These are phyloP conservation scores for Pseudopediastrum boryanum DNA, from an alignment of 139 green algal genomes.

Conservation along the genomic window DNA sequence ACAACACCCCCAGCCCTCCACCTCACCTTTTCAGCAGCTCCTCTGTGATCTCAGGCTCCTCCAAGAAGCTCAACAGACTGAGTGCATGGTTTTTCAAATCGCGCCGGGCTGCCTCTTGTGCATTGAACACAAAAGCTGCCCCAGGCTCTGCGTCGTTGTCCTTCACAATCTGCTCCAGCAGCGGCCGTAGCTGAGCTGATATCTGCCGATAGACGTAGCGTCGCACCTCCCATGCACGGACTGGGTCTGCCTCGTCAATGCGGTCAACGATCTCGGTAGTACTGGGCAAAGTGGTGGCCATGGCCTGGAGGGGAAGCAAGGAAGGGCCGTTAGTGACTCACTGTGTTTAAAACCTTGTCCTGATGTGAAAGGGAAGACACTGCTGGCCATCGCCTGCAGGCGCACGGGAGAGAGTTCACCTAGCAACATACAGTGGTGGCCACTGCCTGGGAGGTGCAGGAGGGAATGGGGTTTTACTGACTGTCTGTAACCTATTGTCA, in stretches of 20 bases:
- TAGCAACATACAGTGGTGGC: no score
- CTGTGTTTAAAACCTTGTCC: no score
- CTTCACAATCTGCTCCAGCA: constrained; percentile 74
- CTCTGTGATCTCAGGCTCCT: constrained; percentile 65
- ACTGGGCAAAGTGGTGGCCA: constrained; percentile 55
- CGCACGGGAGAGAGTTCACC: no score
- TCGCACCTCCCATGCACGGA: constrained; percentile 73
- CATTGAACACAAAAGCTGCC: constrained; percentile 51
- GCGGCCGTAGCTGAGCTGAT: constrained; percentile 68
- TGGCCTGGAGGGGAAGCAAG: not conserved
- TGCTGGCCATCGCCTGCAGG: no score
- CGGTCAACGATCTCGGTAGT: constrained; percentile 78
- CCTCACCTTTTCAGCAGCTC: constrained; percentile 53
- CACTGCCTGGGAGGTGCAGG: no score
- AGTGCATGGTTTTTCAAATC: constrained; percentile 88
- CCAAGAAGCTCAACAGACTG: constrained; percentile 73
- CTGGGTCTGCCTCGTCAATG: constrained; percentile 71
- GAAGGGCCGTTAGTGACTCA: no score
- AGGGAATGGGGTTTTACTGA: no score
- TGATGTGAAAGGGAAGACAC: no score
- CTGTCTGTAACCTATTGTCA: no score
- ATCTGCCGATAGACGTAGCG: constrained; percentile 74
- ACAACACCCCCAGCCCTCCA: no score
- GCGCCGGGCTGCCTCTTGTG: constrained; percentile 66
- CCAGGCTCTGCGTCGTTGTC: constrained; percentile 66